Base-by-base conservation (phyloP, 2,329 filamentous ascomycete species). In the Fusarium acutatum region DNA sequence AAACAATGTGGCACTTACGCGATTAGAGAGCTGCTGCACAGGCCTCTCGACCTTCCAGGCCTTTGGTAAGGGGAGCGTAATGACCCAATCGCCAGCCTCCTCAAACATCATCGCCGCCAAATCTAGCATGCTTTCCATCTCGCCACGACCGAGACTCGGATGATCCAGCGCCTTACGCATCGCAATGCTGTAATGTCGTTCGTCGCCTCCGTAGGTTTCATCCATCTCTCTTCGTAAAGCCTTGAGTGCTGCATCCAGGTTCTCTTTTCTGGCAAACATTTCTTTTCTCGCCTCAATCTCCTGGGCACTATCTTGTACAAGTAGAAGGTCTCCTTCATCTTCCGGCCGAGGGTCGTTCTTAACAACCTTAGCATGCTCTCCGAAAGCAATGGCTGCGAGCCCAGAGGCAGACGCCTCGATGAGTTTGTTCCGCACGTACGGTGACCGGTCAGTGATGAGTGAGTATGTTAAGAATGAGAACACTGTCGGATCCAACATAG, bases 181-280 rank as follows among this genome's bases (percentile, higher is more conserved):
- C 12, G 84, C 83, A 15, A 79, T 83, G 60, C 81, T 83, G 62
- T 85, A 82, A 47, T 83, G 81, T 34, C 80, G 73, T 60, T 84
- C 80, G 26, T 85, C 81, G 8, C 78, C 77, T 7, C 73, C 76
- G 54, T 83, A 86, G 2, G 80, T 83, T 68, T 84, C 82, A 15
- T 85, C 82, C 83, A 86, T 84, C 72, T 86, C 84, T 69, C 79
- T 82, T 50, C 82, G 81, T 60, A 86, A 61, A 15, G 84, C 84
- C 62, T 80, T 83, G 26, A 86, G 79, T 40, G 92, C 88, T 46
- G 88, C 85, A 57, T 88, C 86, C 28, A 90, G 82, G 77, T 94
- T 91, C 76, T 89, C 87, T 73, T 90, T 90, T 73, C 89, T 89
- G 65, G 89, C 88, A 80, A 91, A 91, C 84, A 90, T 89, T 78